These are phyloP conservation scores for Teratosphaeria gauchensis DNA, from an alignment of 2,329 filamentous ascomycete genomes.

Conservation along the genomic window DNA sequence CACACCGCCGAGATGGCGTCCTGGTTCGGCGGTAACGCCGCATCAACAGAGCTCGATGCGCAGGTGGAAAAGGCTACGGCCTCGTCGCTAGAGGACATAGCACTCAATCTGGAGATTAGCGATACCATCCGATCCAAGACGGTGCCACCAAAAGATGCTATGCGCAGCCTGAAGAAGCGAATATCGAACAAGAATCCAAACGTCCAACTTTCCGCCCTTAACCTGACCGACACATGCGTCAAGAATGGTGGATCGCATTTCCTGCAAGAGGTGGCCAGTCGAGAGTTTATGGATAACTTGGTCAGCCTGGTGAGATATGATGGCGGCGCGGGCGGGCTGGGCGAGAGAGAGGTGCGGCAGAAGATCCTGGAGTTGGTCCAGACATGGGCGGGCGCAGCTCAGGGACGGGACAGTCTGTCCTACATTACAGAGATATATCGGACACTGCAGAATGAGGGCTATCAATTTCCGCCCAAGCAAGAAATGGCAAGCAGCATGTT, in stretches of 20 bases:
- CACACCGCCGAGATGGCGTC: conserved; percentile 58
- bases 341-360: conserved; percentile 64
- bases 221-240: conserved; percentile 94
- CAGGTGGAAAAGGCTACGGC: conserved; percentile 93
- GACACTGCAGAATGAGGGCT: conserved; percentile 73
- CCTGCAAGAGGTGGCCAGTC: conserved; percentile 84
- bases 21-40: conserved; percentile 71
- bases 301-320: conserved; percentile 73
- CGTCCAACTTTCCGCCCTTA: conserved; percentile 86
- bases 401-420: conserved; percentile 68
- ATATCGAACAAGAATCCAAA: conserved; percentile 98
- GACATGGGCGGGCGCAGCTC: conserved; percentile 81
- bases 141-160: conserved; percentile 93
- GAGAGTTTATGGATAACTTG: conserved; percentile 97
- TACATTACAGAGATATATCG: conserved; percentile 88
- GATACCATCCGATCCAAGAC: conserved; percentile 96
- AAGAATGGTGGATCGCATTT: conserved; percentile 98
- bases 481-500: conserved; percentile 94
- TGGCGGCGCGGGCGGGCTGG: conserved; percentile 51
- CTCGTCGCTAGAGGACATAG: conserved; percentile 96
- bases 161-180: conserved; percentile 87
- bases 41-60: conserved; percentile 85
- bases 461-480: conserved; percentile 76
- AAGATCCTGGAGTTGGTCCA: conserved; percentile 94
- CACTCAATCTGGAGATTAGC: conserved; percentile 94